Conservation (phyloP, 2,329 filamentous ascomycete genomes). For the Beauveria pseudobassiana region DNA sequence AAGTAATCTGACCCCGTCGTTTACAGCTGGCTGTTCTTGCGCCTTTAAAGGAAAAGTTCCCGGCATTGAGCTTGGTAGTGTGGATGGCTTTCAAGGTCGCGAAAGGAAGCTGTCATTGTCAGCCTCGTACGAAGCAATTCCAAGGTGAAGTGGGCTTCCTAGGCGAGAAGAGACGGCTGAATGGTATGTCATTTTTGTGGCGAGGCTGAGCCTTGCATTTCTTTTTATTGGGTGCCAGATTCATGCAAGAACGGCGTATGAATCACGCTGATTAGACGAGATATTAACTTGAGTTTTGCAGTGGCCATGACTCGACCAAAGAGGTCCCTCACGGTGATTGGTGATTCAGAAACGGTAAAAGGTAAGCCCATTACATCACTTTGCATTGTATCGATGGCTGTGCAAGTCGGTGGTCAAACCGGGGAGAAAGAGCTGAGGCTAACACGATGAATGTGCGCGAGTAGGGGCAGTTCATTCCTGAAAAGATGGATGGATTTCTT, state of each 20-base stretch:
- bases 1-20: neutral
- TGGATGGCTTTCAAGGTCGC: conserved; percentile 93
- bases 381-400: neutral
- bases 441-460: conserved; percentile 11
- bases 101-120: conserved; percentile 95
- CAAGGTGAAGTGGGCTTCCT: conserved; percentile 86
- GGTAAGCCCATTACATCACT: conserved; percentile 48
- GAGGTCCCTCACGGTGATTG: conserved; percentile 82
- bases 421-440: neutral
- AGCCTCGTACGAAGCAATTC: conserved; percentile 90
- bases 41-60: conserved; percentile 71
- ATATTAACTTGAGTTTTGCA: conserved; percentile 42
- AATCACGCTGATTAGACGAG: neutral
- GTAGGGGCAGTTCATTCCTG: conserved; percentile 75
- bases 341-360: conserved; percentile 88
- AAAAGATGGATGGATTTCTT: conserved; percentile 87
- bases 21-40: conserved; percentile 67
- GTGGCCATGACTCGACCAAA: conserved; percentile 96
- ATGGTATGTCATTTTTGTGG: conserved; percentile 55
- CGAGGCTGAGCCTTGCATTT: conserved; percentile 1
- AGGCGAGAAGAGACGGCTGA: conserved; percentile 82
- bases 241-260: neutral
- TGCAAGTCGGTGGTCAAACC: too few species aligned
- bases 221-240: neutral
- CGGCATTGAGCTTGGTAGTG: conserved; percentile 87